Percentiles rank a stretch among this genome's conserved stretches.
phyloP scores from a whole-genome alignment of 2,329 filamentous ascomycete species.

The Didymella glomerata region DNA sequence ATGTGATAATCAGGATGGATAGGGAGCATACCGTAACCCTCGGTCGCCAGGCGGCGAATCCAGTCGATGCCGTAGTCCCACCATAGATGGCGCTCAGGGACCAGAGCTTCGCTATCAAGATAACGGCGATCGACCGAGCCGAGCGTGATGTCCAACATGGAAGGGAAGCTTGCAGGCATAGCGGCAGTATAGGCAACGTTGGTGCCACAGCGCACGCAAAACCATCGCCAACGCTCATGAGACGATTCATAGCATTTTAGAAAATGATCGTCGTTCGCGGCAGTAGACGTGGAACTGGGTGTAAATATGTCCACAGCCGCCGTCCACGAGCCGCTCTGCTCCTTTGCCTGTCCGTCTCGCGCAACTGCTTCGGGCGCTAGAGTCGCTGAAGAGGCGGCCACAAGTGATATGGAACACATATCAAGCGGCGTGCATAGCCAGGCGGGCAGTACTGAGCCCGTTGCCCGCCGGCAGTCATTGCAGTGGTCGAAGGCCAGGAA shows the following conservation, averaged over 20 bases:
- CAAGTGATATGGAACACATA: neutral
- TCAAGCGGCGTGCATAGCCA: too few species aligned
- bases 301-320: neutral
- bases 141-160: neutral
- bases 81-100: neutral
- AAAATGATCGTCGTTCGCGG: neutral
- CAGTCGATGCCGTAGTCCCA: conserved; percentile 1
- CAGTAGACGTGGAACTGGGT: neutral
- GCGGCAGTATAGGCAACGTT: neutral
- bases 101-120: neutral
- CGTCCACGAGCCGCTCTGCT: neutral
- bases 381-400: neutral
- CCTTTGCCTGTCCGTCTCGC: neutral
- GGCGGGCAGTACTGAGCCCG: neutral
- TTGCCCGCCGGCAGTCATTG: neutral
- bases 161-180: neutral
- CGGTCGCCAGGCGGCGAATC: conserved; percentile 10
- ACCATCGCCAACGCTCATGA: neutral
- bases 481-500: neutral
- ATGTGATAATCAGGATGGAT: neutral
- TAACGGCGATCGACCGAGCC: neutral
- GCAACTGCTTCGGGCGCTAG: neutral
- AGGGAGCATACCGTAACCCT: neutral
- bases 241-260: neutral
- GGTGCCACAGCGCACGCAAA: neutral